Percentiles rank a stretch among this genome's conserved stretches.
phyloP scores from a whole-genome alignment of 139 green algal genomes.

The Chlamydomonas asymmetrica region DNA sequence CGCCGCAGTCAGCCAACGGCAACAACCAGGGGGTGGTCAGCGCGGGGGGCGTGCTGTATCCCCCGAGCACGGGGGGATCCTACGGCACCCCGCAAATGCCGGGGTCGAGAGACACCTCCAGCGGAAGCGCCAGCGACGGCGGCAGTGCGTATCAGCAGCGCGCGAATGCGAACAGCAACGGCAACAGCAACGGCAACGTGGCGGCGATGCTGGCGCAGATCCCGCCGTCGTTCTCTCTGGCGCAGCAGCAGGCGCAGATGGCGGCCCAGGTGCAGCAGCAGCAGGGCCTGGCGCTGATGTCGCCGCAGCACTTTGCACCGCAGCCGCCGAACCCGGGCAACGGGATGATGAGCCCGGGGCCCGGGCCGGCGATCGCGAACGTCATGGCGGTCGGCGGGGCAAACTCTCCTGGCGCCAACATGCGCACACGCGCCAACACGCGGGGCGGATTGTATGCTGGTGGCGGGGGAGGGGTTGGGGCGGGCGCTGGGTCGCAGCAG shows the following conservation, averaged over 20 bases:
- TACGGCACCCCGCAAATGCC: too few relatives aligned
- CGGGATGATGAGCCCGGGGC: not conserved
- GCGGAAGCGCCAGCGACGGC: too few relatives aligned
- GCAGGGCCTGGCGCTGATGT: not conserved
- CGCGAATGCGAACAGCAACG: not conserved
- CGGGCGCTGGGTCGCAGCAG: not conserved
- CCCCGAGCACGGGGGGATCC: too few relatives aligned
- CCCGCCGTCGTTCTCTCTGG: not conserved
- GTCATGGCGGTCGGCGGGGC: conserved; percentile 7
- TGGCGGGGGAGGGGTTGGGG: not conserved
- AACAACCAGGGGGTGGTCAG: too few relatives aligned
- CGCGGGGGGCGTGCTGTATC: too few relatives aligned
- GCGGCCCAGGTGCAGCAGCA: not conserved
- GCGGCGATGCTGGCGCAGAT: too few relatives aligned
- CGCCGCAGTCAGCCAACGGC: too few relatives aligned
- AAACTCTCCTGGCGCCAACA: not conserved
- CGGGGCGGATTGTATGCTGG: not conserved
- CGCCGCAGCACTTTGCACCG: not conserved
- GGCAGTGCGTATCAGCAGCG: not conserved
- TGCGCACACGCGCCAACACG: conserved; percentile 1
- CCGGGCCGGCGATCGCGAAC: not conserved
- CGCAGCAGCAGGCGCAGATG: not conserved
- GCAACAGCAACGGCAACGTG: too few relatives aligned
- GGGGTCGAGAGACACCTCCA: not conserved
- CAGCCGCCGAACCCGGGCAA: not conserved